A percentile compares a stretch with the other conserved stretches of the same genome.
Evolutionary conservation across 2,329 filamentous ascomycete genomes (phyloP).

Genomic region (Aspergillus floridensis): DNA sequence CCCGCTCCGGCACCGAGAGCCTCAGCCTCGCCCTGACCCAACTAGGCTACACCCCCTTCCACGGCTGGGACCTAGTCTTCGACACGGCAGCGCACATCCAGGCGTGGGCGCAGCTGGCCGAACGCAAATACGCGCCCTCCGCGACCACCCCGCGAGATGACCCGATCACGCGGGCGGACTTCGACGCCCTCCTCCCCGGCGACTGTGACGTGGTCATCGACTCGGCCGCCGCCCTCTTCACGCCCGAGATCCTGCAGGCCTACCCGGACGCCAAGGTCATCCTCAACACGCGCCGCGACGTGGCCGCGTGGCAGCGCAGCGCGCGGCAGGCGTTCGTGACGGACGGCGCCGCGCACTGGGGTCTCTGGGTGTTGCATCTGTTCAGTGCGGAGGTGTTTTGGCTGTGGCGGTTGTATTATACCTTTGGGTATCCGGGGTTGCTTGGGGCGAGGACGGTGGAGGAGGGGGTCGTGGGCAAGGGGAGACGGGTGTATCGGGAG

Average conservation of each 20-base stretch:
- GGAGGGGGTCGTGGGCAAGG: slow-evolving; percentile 5
- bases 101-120: slow-evolving; percentile 9
- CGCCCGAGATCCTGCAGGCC: slow-evolving; percentile 32
- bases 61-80: slow-evolving; percentile 16
- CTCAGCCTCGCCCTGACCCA: slow-evolving; percentile 23
- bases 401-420: slow-evolving; percentile 18
- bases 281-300: slow-evolving; percentile 15
- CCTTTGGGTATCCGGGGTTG: slow-evolving; percentile 16
- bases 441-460: slow-evolving; percentile 10
- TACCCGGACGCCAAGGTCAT: slow-evolving; percentile 33
- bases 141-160: neutral
- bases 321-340: slow-evolving; percentile 19
- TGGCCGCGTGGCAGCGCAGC: slow-evolving; percentile 18
- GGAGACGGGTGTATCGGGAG: slow-evolving; percentile 10
- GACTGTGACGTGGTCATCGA: slow-evolving; percentile 33
- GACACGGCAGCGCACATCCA: slow-evolving; percentile 1
- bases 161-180: slow-evolving; percentile 20
- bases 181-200: slow-evolving; percentile 31
- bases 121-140: slow-evolving; percentile 16
- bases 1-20: slow-evolving; percentile 26
- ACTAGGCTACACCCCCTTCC: slow-evolving; percentile 22
- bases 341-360: slow-evolving; percentile 13
- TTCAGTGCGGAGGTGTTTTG: slow-evolving; percentile 21
- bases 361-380: slow-evolving; percentile 14
- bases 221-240: slow-evolving; percentile 32